Conservation (phyloP, 2,329 filamentous ascomycete species). For the Cladobotryum mycophilum region DNA sequence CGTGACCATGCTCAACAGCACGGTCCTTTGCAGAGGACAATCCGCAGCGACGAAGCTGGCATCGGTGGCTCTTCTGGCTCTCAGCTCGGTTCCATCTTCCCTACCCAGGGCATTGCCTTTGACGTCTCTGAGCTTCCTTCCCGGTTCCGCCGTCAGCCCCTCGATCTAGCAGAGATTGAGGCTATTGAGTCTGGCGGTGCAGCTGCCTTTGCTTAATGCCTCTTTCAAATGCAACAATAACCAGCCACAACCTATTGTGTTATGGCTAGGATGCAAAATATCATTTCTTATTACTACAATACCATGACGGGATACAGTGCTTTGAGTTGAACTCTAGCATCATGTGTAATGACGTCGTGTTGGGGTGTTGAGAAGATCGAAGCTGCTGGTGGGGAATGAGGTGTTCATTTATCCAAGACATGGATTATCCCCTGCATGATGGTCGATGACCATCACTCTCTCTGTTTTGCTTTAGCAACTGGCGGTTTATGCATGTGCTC, state of each 20-base stretch:
- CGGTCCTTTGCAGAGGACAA: constrained; percentile 61
- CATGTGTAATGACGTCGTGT: background rate
- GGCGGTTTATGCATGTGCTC: no score
- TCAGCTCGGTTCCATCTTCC: constrained; percentile 64
- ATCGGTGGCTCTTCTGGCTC: constrained; percentile 60
- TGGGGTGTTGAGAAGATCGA: background rate
- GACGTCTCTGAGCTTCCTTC: constrained; percentile 82
- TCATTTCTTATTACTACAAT: background rate
- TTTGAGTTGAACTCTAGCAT: background rate
- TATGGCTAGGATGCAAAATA: background rate
- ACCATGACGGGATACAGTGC: background rate
- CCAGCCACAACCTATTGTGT: background rate
- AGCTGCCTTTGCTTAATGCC: constrained; percentile 40
- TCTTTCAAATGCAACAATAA: background rate
- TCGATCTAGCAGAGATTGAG: constrained; percentile 83
- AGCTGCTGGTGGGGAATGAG: background rate
- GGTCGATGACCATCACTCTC: no score
- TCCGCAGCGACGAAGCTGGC: constrained; percentile 33
- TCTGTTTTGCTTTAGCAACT: no score
- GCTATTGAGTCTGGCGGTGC: constrained; percentile 92
- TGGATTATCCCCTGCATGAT: no score
- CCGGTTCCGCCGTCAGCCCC: constrained; percentile 71
- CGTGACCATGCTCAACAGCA: constrained; percentile 73
- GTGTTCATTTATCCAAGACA: no score
- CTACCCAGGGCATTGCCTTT: constrained; percentile 71